phyloP scores from a whole-genome alignment of 2,329 filamentous ascomycete species.

The Exutisphaerella laricina region DNA sequence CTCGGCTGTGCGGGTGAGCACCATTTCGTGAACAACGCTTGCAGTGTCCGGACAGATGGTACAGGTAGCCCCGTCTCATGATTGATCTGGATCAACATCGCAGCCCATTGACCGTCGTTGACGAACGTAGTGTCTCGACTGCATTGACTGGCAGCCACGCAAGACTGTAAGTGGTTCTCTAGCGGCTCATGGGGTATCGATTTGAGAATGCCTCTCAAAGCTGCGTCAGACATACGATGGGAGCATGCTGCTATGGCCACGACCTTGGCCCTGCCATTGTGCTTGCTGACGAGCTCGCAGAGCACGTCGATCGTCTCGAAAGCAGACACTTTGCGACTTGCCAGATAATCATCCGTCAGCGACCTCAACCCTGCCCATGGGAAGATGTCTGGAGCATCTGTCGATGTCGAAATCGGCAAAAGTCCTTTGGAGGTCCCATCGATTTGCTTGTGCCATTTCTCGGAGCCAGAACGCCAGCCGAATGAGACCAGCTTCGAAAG shows the following conservation, averaged over 20 bases:
- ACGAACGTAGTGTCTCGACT: constrained; percentile 1
- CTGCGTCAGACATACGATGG: neutral
- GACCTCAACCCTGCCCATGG: constrained; percentile 3
- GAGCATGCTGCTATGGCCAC: constrained; percentile 6
- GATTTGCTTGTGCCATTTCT: constrained; percentile 2
- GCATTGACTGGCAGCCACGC: constrained; percentile 5
- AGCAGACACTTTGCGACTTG: neutral
- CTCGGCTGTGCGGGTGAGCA: constrained; percentile 1
- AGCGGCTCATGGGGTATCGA: neutral
- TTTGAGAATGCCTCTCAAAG: neutral
- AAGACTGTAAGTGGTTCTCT: neutral
- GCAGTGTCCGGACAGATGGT: neutral
- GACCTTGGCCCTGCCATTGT: neutral
- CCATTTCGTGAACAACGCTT: constrained; percentile 1
- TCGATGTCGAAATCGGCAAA: neutral
- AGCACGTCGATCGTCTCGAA: neutral
- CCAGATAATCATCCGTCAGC: constrained; percentile 2
- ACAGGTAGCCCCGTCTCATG: neutral
- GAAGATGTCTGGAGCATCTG: neutral
- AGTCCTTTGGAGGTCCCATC: neutral
- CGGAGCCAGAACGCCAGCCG: neutral
- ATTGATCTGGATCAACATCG: neutral
- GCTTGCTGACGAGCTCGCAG: neutral
- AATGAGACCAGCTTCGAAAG: neutral
- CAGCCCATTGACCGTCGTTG: neutral